Percentiles rank a stretch among this genome's conserved stretches.
These are phyloP conservation scores for Nepenthes mirabilis DNA, from an alignment of 148 eudicot genomes.

Conservation along the genomic window DNA sequence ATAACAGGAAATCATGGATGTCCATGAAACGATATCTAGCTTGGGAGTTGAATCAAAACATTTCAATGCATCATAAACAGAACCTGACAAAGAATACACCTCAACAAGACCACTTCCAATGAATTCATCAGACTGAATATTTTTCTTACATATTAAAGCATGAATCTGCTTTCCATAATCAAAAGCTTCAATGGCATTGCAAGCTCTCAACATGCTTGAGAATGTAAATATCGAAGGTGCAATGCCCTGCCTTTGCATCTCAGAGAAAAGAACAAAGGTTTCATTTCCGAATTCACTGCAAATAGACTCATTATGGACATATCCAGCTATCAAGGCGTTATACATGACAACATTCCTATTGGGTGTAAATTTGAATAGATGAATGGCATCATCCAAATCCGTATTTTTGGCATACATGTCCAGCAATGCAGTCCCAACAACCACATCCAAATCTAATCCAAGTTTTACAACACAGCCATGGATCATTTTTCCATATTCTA, in stretches of 20 bases:
- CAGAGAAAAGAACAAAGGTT: constrained; percentile 11
- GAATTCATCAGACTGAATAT: constrained; percentile 17
- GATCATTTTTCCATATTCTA: constrained; percentile 8
- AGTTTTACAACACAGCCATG: constrained; percentile 13
- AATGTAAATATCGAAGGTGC: constrained; percentile 13
- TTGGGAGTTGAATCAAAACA: constrained; percentile 15
- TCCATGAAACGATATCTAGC: constrained; percentile 11
- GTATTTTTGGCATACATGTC: constrained; percentile 18
- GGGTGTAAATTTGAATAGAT: constrained; percentile 6
- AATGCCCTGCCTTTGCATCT: constrained; percentile 17
- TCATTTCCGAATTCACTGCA: constrained; percentile 2
- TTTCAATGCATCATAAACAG: constrained; percentile 6
- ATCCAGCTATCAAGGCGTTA: constrained; percentile 19
- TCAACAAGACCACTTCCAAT: constrained; percentile 15
- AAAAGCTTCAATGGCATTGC: constrained; percentile 8
- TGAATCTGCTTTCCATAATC: constrained; percentile 20
- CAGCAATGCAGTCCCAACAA: constrained; percentile 21
- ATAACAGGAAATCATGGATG: constrained; percentile 8
- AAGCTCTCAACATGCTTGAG: constrained; percentile 16
- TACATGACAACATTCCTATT: constrained; percentile 14
- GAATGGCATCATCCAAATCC: constrained; percentile 10
- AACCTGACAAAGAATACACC: constrained; percentile 10
- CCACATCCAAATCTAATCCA: constrained; percentile 16
- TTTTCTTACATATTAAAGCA: constrained; percentile 15
- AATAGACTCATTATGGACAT: not conserved